Base-by-base conservation (phyloP, 2,329 filamentous ascomycete genomes). In the Fusarium clavum region DNA sequence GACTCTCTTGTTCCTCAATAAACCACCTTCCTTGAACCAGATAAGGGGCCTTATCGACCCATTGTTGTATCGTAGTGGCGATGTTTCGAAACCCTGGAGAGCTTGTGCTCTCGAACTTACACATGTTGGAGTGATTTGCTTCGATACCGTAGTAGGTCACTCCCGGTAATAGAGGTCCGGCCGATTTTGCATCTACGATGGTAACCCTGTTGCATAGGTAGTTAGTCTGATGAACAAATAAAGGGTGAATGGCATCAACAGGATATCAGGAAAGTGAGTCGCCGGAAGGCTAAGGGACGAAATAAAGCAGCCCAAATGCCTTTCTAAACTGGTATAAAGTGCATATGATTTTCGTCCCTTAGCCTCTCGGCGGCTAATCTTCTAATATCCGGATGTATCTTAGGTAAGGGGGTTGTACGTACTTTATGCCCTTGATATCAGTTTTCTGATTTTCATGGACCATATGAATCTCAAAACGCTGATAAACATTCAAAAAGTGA, bases 131-230 rank as follows among this genome's bases (percentile, higher is more conserved):
- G 75, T 93, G 91, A n/a, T 87, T 88, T 10, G 90, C 89, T 71
- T 93, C 90, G 62, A 93, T 92, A n/a, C 91, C 90, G 78, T 91
- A 92, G 69, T 91, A 90, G 44, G 87, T 89, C 0, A 92, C 91
- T 32, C 91, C 91, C 8, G 90, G 89, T 16, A 92, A 81, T 57
- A 88, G 87, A 0, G 92, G 92, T 20, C 89, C 87, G 2, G 92
- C 92, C 2, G 91, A 93, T 48, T 83, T 83, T 57, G 91, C 84
- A 62, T 93, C 91, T 5, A 94, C 92, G 40, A 94, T 86, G 63
- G 92, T 81, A 56, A 85, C 75, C 74, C 81, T 85, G 34, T 12
- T 22, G 7, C 8, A 22, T 16, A 8, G 53, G 73, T 40, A 72
- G 69, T 30, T 8, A 72, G 67, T 30, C 16, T 18, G 16, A 18